These are phyloP conservation scores for Aristolochia contorta DNA, from an alignment of 164 flowering plant genomes.

Conservation along the genomic window DNA sequence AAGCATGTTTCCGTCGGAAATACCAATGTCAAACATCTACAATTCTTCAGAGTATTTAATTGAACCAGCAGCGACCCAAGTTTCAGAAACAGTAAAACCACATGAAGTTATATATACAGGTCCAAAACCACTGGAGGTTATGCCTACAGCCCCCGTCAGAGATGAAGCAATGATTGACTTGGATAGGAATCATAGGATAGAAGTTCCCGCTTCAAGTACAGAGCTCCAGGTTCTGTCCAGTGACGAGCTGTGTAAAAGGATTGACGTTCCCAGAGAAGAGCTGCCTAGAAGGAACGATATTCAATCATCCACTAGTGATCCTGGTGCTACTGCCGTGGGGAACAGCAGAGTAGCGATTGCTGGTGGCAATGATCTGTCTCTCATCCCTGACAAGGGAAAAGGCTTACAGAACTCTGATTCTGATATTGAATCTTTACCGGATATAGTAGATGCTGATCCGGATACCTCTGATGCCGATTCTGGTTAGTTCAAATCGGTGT, in stretches of 20 bases:
- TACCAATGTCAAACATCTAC: not conserved
- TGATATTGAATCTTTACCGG: conserved; percentile 35
- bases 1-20: not conserved
- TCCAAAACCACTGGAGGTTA: not conserved
- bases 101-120: not conserved
- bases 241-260: not conserved
- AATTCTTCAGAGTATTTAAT: not conserved
- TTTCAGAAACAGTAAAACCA: not conserved
- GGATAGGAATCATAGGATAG: not conserved
- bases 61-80: not conserved
- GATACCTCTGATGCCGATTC: conserved; percentile 40
- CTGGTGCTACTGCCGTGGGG: not conserved
- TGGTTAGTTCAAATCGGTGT: not conserved
- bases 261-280: too few relatives aligned
- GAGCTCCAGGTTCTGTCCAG: not conserved
- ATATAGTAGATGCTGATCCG: conserved; percentile 52
- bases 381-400: not conserved
- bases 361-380: not conserved
- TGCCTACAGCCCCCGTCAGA: not conserved
- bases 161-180: not conserved
- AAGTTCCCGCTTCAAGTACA: not conserved
- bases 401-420: not conserved
- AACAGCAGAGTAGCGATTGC: not conserved
- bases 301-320: not conserved
- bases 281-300: too few relatives aligned